Conservation (phyloP, 2,329 filamentous ascomycete species). For the Epichloe sibirici region DNA sequence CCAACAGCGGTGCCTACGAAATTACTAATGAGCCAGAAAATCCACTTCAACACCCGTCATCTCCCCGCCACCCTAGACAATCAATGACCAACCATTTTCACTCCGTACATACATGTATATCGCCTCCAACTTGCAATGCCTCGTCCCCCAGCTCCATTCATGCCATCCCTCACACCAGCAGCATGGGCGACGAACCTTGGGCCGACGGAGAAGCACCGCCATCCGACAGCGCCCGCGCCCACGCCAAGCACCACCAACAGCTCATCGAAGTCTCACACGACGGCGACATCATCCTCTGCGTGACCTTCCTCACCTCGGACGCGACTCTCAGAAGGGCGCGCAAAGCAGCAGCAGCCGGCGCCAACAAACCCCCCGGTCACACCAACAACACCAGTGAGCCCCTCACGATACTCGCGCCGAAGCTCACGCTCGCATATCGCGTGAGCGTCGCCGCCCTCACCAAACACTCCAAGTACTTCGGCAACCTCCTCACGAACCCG, state of each 20-base stretch:
- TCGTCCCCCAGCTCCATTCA: not conserved
- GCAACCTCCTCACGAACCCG: constrained; percentile 49
- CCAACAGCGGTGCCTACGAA: too few relatives aligned
- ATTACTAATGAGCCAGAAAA: too few relatives aligned
- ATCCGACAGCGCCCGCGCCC: not conserved
- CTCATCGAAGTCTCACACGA: constrained; percentile 39
- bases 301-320: constrained; percentile 50
- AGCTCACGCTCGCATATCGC: constrained; percentile 39
- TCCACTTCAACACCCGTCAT: too few relatives aligned
- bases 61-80: too few relatives aligned
- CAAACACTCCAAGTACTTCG: constrained; percentile 57
- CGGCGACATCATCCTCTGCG: constrained; percentile 55
- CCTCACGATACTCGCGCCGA: constrained; percentile 20
- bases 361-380: constrained; percentile 18
- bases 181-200: constrained; percentile 3
- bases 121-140: too few relatives aligned
- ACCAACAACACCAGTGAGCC: constrained; percentile 5
- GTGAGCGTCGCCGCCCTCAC: constrained; percentile 45
- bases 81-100: too few relatives aligned
- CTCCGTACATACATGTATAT: too few relatives aligned
- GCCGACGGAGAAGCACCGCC: constrained; percentile 6
- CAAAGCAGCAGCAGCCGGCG: constrained; percentile 23
- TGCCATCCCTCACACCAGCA: not conserved
- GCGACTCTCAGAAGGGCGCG: constrained; percentile 34
- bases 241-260: constrained; percentile 6